Conservation (phyloP, 129 eudicot genomes). For the Apium graveolens region DNA sequence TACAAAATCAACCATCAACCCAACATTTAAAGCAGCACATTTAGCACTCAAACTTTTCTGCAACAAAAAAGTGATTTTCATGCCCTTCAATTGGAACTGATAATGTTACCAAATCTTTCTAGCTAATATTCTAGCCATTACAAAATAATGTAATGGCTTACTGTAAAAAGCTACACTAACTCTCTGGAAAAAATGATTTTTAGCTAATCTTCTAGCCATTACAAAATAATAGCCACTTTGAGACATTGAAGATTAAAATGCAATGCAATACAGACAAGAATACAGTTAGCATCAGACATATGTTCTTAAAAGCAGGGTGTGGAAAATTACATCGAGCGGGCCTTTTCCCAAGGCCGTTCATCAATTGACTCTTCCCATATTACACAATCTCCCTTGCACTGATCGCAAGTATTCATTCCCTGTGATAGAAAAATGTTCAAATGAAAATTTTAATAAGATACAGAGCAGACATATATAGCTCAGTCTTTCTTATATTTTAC, state of each 20-base stretch:
- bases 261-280: not conserved
- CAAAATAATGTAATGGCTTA: no score
- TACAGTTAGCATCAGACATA: not conserved
- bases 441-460: not conserved
- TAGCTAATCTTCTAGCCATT: not conserved
- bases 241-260: not conserved
- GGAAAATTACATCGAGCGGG: conserved; percentile 67
- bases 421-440: conserved; percentile 12
- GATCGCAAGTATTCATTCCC: conserved; percentile 75
- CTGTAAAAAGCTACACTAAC: not conserved
- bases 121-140: no score
- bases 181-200: not conserved
- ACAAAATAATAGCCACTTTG: not conserved
- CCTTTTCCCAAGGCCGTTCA: conserved; percentile 98
- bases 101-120: not conserved
- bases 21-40: not conserved
- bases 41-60: not conserved
- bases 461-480: not conserved
- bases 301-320: conserved; percentile 11
- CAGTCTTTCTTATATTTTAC: not conserved
- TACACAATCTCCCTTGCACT: conserved; percentile 87
- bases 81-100: not conserved
- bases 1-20: not conserved
- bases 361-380: conserved; percentile 97
- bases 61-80: not conserved